Evolutionary conservation across 2,329 filamentous ascomycete genomes (phyloP), one percentile per base, ranked within the genome.

Genomic region (Grosmannia huntii): DNA sequence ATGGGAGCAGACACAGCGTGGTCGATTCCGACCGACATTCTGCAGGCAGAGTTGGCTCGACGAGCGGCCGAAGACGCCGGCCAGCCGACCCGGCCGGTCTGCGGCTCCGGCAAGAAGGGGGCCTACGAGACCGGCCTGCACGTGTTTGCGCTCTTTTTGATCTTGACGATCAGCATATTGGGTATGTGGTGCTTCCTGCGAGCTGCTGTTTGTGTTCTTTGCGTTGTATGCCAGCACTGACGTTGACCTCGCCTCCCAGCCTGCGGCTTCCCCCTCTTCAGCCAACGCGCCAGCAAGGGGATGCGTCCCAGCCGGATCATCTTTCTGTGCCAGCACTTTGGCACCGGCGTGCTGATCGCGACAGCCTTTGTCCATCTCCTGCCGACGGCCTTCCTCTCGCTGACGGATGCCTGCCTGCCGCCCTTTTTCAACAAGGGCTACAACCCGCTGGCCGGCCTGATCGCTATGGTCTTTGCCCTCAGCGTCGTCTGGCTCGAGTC

Each of bases 401-500:
- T 87, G 23, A 85, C 79, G 63, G 81, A 87, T 62, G 84, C 84
- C 50, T 88, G 85, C 65, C 81, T 95, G 0, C 88, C 90, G 10
- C 75, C 79, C 59, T 86, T 90, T 68, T 95, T 91, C 80, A 92
- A 82, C 68, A 67, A 86, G 62, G 80, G 81, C n/a, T 95, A 94
- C 69, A 81, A 78, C 53, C 88, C 89, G 6, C 85, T 95, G 68
- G 84, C 89, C 0, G 90, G 90, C 2, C 77, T 94, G 53, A 81
- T 95, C 53, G 87, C 89, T 58, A 92, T 95, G 87, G 71, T 84
- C 11, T 84, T 87, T 12, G 87, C 89, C n/a, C 77, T 95, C 60
- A 74, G 87, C 4, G 90, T 96, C 3, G 89, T 95, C 7, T 81
- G 83, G 2, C 80, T 96, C 56, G 92, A 97, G 70, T 95, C 94